Base-by-base conservation (phyloP, 139 green algal species). In the Chlorella sp. region DNA sequence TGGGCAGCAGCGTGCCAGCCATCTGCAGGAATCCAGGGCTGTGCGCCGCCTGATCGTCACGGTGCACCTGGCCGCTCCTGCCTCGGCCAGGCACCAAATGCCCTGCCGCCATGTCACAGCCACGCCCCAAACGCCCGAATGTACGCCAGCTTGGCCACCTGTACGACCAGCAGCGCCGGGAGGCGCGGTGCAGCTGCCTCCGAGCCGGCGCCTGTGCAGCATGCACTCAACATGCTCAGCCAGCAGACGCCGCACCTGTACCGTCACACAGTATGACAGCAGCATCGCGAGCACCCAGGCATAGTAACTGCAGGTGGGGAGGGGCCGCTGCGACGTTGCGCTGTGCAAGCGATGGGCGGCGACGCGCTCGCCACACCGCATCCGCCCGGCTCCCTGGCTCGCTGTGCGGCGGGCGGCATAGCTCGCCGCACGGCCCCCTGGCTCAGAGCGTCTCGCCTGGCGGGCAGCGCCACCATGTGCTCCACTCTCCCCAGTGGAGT, bases 131-230 rank as follows among this genome's bases (percentile, higher is more conserved):
- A 76, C 11, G 38, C 17, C 19, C 29, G 25, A 14, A 58, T 67
- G 69, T 67, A 76, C 0, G 33, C 9, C 69, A 41, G 4, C 21
- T 76, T 76, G 17, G 69, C 69, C 38, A 76, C 38, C 40, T 76
- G 69, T 0, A 76, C 69, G 2, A 38, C 8, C 6, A 76, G 6
- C 17, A n/a, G 21, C 17, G 17, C 17, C 48, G 48, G 17, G 17
- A 58, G 48, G n/a, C n/a, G n/a, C n/a, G n/a, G n/a, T n/a, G n/a
- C n/a, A n/a, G n/a, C n/a, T n/a, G n/a, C n/a, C n/a, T n/a, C n/a
- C n/a, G n/a, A n/a, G n/a, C n/a, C n/a, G n/a, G n/a, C n/a, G n/a
- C n/a, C n/a, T n/a, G n/a, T 33, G 23, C 62, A 73, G 1, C 46
- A 46, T 73, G 48, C 67, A 60, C n/a, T n/a, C n/a, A n/a, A n/a